These are phyloP conservation scores for Phoenix roebelenii DNA, from an alignment of 176 grass and related monocot genomes.

Conservation along the genomic window DNA sequence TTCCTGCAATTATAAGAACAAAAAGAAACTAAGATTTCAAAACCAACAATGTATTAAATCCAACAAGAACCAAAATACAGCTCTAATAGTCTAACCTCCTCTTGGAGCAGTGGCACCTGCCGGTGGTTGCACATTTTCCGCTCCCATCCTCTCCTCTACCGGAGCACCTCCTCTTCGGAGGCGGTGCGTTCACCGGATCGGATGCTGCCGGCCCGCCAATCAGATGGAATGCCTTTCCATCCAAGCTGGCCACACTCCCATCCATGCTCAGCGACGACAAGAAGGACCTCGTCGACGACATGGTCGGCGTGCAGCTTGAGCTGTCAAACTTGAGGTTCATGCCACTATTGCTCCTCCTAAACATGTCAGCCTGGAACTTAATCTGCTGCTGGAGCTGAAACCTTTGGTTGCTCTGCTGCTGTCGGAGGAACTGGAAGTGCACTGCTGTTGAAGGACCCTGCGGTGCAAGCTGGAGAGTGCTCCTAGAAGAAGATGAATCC, in stretches of 20 bases:
- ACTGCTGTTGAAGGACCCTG: conserved; percentile 40
- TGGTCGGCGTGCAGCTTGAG: conserved; percentile 28
- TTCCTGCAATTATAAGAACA: conserved; percentile 40
- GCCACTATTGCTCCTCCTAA: conserved; percentile 48
- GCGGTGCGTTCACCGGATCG: conserved; percentile 26
- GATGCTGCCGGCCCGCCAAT: conserved; percentile 34
- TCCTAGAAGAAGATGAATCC: background rate
- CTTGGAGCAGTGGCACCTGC: conserved; percentile 83
- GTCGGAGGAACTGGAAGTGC: conserved; percentile 43
- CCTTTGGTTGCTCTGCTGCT: conserved; percentile 33
- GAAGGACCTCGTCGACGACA: conserved; percentile 52
- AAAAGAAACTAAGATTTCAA: background rate
- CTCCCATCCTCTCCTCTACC: conserved; percentile 53
- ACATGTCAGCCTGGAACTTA: conserved; percentile 67
- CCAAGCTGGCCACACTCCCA: conserved; percentile 56
- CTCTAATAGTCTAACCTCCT: conserved; percentile 46
- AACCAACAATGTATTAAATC: background rate
- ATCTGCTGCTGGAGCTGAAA: conserved; percentile 39
- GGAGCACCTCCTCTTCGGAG: conserved; percentile 37
- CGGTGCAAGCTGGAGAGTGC: background rate
- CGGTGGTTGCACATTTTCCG: conserved; percentile 52
- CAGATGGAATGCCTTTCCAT: conserved; percentile 58
- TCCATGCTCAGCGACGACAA: conserved; percentile 78
- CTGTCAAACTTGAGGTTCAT: conserved; percentile 67
- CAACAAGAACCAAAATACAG: background rate